These are phyloP conservation scores for Trametes elegans DNA, from an alignment of 768 basidiomycete species.

Conservation along the genomic window DNA sequence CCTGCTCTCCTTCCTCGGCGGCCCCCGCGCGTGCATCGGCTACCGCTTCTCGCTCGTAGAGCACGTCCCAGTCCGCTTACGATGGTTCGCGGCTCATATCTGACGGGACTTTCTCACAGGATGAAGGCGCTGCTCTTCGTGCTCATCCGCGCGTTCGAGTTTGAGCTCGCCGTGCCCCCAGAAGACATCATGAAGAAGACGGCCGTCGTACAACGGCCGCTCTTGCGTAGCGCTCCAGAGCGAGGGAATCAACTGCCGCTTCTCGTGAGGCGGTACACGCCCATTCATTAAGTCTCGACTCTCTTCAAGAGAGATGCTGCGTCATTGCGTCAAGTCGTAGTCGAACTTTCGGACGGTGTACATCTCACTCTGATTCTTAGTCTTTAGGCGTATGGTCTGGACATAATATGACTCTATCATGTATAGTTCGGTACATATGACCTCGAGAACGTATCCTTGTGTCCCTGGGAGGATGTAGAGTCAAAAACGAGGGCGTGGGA, in stretches of 20 bases:
- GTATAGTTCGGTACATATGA: too few relatives aligned
- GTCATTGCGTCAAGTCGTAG: neutral
- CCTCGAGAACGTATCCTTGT: too few relatives aligned
- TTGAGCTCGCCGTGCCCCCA: conserved; percentile 29
- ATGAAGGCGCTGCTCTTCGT: conserved; percentile 35
- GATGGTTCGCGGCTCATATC: neutral
- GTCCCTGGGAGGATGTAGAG: too few relatives aligned
- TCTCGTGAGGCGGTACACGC: conserved; percentile 31
- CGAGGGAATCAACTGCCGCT: conserved; percentile 27
- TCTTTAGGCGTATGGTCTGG: too few relatives aligned
- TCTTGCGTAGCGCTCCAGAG: conserved; percentile 17
- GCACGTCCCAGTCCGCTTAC: conserved; percentile 36
- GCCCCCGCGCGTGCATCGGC: conserved; percentile 66
- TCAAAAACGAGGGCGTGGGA: too few relatives aligned
- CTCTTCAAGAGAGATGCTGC: neutral
- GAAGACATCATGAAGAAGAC: conserved; percentile 22
- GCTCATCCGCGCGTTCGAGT: conserved; percentile 32
- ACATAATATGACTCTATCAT: too few relatives aligned
- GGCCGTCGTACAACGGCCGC: conserved; percentile 25
- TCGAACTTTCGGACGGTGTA: too few relatives aligned
- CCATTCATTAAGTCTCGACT: conserved; percentile 36
- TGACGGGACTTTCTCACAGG: conserved; percentile 3
- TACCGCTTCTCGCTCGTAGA: conserved; percentile 63
- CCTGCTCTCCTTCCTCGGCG: conserved; percentile 60
- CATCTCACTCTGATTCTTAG: too few relatives aligned